Evolutionary conservation across 192 early-diverging fungal genomes (phyloP).

Genomic region (Entomortierella parvispora): DNA sequence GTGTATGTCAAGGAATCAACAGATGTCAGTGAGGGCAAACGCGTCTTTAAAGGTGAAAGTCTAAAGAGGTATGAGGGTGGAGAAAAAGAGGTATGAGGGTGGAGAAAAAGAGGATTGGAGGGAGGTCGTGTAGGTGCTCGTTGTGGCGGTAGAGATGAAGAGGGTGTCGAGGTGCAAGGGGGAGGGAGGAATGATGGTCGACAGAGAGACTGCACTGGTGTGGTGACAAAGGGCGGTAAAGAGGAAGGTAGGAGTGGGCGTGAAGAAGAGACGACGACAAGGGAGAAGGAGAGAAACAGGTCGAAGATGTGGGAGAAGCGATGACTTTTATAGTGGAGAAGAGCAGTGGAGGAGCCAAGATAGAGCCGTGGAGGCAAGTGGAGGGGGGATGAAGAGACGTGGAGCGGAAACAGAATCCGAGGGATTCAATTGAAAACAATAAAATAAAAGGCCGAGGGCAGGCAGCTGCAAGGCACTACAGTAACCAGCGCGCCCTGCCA

Average conservation of each 20-base stretch:
- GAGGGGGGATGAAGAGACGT: not conserved
- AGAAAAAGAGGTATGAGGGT: slow-evolving; percentile 2
- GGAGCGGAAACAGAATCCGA: not conserved
- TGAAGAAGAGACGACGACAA: no score
- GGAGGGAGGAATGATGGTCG: not conserved
- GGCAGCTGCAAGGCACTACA: no score
- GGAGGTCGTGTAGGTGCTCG: not conserved
- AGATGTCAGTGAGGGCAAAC: not conserved
- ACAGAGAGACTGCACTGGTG: not conserved
- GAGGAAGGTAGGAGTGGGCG: no score
- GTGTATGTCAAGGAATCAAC: not conserved
- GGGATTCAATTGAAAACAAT: no score
- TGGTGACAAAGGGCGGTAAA: no score
- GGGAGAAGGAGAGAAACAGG: not conserved
- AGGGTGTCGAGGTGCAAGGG: no score
- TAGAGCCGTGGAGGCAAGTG: slow-evolving; percentile 15
- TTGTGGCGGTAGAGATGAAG: no score
- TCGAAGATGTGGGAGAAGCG: not conserved
- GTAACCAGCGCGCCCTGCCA: no score
- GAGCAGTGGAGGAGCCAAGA: slow-evolving; percentile 1
- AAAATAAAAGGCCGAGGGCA: no score
- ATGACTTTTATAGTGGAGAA: slow-evolving; percentile 29
- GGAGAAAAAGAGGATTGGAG: not conserved
- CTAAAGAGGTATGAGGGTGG: not conserved
- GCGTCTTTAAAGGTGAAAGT: not conserved